These are phyloP conservation scores for Leonotis leonurus DNA, from an alignment of 257 asterid genomes.

Conservation along the genomic window DNA sequence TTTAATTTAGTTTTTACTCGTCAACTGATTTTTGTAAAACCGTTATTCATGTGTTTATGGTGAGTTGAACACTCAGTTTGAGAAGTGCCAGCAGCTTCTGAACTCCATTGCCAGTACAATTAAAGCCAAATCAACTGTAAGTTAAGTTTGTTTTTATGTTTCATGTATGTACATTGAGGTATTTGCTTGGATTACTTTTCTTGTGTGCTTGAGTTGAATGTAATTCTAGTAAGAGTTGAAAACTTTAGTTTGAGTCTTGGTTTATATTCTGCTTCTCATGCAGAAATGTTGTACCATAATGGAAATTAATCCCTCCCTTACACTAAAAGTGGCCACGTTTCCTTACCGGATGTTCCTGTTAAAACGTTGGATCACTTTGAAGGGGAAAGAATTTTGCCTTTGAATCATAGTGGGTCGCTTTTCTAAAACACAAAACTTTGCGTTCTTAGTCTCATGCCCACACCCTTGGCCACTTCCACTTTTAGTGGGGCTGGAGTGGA, in stretches of 20 bases:
- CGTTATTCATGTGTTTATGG: constrained; percentile 1
- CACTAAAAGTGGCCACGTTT: too few species aligned
- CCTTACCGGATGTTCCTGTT: too few species aligned
- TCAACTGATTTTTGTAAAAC: not conserved
- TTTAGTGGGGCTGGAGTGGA: too few species aligned
- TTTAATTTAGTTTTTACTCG: not conserved
- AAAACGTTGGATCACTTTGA: too few species aligned
- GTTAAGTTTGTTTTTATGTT: not conserved
- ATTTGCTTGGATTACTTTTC: not conserved
- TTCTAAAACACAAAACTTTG: too few species aligned
- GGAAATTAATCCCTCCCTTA: too few species aligned
- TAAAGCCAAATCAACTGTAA: constrained; percentile 76
- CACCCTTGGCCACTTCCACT: too few species aligned
- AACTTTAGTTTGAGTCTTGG: not conserved
- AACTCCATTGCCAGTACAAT: constrained; percentile 72
- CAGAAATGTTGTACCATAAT: not conserved
- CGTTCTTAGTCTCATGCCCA: too few species aligned
- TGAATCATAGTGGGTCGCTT: too few species aligned
- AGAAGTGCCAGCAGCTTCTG: constrained; percentile 90
- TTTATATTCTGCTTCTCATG: not conserved
- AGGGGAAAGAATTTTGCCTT: too few species aligned
- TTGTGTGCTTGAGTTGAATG: not conserved
- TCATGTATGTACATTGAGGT: not conserved
- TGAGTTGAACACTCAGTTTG: constrained; percentile 81
- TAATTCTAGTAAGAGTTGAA: not conserved